Percentiles rank a stretch among this genome's conserved stretches.
Evolutionary conservation across 2,329 filamentous ascomycete genomes (phyloP).

Genomic region (Hymenoscyphus linearis): DNA sequence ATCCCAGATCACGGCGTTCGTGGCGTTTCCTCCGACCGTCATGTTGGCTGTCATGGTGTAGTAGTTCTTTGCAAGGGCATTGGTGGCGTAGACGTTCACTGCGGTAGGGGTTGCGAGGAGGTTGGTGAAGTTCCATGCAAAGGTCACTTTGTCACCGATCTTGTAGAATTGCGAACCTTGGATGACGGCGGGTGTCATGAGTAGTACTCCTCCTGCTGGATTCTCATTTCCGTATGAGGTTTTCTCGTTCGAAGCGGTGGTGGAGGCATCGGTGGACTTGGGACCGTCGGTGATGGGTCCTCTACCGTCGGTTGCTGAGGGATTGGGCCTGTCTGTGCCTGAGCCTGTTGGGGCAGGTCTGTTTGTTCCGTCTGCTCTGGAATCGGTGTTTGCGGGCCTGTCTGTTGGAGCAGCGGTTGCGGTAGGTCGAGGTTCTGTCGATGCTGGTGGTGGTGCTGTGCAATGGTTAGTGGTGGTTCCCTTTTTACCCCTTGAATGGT

Average conservation of each 20-base stretch:
- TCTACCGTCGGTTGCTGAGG: not conserved
- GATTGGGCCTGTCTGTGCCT: not conserved
- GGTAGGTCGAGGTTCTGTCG: slow-evolving; percentile 5
- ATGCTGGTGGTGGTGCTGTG: slow-evolving; percentile 11
- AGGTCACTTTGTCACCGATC: slow-evolving; percentile 54
- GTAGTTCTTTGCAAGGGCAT: slow-evolving; percentile 45
- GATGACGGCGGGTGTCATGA: slow-evolving; percentile 46
- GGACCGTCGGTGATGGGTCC: slow-evolving; percentile 4
- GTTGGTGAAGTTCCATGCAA: slow-evolving; percentile 62
- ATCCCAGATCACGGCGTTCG: slow-evolving; percentile 53
- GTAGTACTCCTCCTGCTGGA: slow-evolving; percentile 46
- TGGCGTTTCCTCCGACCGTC: slow-evolving; percentile 45
- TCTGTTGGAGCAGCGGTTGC: not conserved
- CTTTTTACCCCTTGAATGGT: not conserved
- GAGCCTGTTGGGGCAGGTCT: not conserved
- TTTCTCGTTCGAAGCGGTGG: slow-evolving; percentile 1
- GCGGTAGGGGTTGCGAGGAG: slow-evolving; percentile 53
- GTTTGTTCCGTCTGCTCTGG: not conserved
- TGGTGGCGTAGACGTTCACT: slow-evolving; percentile 54
- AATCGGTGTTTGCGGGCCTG: not conserved
- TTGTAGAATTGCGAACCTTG: slow-evolving; percentile 49
- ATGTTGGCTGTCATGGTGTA: slow-evolving; percentile 62
- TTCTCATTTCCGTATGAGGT: slow-evolving; percentile 29
- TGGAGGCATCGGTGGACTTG: slow-evolving; percentile 3
- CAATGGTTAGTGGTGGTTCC: slow-evolving; percentile 7